Conservation (phyloP, 1,284 basidiomycete species). For the Malassezia globosa region DNA sequence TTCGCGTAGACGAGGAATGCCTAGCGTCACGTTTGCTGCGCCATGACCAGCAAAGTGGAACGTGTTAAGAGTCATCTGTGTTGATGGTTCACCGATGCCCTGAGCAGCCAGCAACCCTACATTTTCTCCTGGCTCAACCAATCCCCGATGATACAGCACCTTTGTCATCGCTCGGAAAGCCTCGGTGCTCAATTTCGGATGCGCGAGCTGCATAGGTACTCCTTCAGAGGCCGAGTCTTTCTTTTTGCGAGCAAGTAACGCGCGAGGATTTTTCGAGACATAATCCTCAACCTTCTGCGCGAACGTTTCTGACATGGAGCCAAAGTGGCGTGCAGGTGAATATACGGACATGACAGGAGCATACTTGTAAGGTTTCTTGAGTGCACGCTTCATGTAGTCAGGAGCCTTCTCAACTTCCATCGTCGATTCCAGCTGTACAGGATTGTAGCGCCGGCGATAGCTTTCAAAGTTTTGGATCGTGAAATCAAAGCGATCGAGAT, state of each 20-base stretch:
- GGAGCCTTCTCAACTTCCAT: slow-evolving; percentile 62
- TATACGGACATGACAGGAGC: slow-evolving; percentile 67
- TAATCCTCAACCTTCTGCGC: slow-evolving; percentile 71
- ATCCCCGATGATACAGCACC: slow-evolving; percentile 46
- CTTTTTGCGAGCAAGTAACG: slow-evolving; percentile 56
- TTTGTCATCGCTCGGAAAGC: slow-evolving; percentile 41
- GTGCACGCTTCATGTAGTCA: slow-evolving; percentile 73
- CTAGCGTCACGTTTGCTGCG: slow-evolving; percentile 96
- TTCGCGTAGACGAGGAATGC: slow-evolving; percentile 95
- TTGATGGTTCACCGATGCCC: slow-evolving; percentile 97
- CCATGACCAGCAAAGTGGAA: slow-evolving; percentile 98
- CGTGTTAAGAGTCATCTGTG: slow-evolving; percentile 99
- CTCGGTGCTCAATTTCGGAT: slow-evolving; percentile 29
- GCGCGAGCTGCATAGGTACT: slow-evolving; percentile 2
- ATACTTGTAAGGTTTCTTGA: slow-evolving; percentile 68
- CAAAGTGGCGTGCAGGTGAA: slow-evolving; percentile 69
- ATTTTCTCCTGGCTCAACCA: slow-evolving; percentile 94
- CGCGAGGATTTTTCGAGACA: slow-evolving; percentile 64
- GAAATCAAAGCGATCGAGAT: slow-evolving; percentile 75
- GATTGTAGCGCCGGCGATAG: slow-evolving; percentile 59
- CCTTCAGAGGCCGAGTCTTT: slow-evolving; percentile 42
- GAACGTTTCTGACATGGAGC: slow-evolving; percentile 85
- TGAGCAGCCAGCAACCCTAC: slow-evolving; percentile 96
- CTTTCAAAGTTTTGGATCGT: slow-evolving; percentile 75
- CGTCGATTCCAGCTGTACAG: slow-evolving; percentile 55